phyloP scores from a whole-genome alignment of 2,329 filamentous ascomycete genomes.

The Colletotrichum tabaci region DNA sequence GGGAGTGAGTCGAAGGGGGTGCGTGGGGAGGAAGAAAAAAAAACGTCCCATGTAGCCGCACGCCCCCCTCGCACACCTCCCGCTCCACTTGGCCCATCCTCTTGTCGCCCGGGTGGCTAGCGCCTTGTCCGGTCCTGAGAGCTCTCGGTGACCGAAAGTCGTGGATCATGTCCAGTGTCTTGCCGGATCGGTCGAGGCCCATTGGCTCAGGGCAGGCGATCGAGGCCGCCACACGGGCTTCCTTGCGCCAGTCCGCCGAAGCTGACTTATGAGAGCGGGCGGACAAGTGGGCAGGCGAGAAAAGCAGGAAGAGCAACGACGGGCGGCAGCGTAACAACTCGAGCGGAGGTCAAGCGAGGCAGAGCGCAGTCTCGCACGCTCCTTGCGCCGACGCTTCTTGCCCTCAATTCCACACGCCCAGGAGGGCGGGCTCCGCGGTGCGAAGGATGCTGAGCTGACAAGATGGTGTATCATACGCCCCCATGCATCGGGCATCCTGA shows the following conservation, averaged over 20 bases:
- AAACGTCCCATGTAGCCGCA: constrained; percentile 43
- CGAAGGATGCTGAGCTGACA: not conserved
- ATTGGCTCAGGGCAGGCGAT: constrained; percentile 42
- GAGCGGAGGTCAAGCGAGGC: constrained; percentile 23
- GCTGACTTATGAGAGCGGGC: constrained; percentile 30
- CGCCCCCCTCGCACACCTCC: constrained; percentile 43
- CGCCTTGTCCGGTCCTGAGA: constrained; percentile 54
- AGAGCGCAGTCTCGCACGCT: constrained; percentile 27
- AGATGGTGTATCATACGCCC: constrained; percentile 1
- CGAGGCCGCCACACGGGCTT: constrained; percentile 40
- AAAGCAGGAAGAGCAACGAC: constrained; percentile 18
- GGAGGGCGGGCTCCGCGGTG: not conserved
- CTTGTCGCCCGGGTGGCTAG: constrained; percentile 44
- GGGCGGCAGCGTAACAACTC: constrained; percentile 20
- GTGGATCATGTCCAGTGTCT: constrained; percentile 54
- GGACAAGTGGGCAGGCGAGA: constrained; percentile 27
- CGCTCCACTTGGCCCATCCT: constrained; percentile 35
- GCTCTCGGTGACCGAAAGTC: constrained; percentile 62
- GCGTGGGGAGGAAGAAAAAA: not conserved
- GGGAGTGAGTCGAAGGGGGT: constrained; percentile 41
- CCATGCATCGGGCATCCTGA: constrained; percentile 25
- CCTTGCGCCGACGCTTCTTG: constrained; percentile 25
- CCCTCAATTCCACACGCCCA: constrained; percentile 15
- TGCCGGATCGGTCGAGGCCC: constrained; percentile 52
- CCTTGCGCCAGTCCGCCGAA: constrained; percentile 28